phyloP scores from a whole-genome alignment of 2,329 filamentous ascomycete species.

The Plectosphaerella plurivora region DNA sequence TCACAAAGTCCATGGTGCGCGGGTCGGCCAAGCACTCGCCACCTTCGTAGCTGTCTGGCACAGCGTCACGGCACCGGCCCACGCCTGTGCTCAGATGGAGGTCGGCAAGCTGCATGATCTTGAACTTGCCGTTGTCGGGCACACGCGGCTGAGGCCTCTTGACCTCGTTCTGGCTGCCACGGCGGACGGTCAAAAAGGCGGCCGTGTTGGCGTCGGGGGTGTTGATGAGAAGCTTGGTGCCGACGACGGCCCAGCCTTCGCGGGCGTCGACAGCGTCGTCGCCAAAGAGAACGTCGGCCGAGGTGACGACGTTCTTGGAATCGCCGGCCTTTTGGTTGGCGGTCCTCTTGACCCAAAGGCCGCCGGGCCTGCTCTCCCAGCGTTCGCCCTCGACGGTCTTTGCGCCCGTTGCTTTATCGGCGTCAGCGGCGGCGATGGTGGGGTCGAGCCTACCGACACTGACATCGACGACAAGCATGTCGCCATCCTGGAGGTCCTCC shows the following conservation, averaged over 20 bases:
- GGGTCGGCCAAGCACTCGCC: slow-evolving; percentile 88
- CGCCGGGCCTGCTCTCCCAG: slow-evolving; percentile 75
- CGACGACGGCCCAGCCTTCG: slow-evolving; percentile 75
- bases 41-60: slow-evolving; percentile 67
- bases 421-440: slow-evolving; percentile 18
- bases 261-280: slow-evolving; percentile 88
- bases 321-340: slow-evolving; percentile 70
- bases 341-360: slow-evolving; percentile 78
- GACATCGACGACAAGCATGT: slow-evolving; percentile 77
- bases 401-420: slow-evolving; percentile 33
- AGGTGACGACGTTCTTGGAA: slow-evolving; percentile 69
- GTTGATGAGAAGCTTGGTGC: slow-evolving; percentile 69
- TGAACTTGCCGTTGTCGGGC: slow-evolving; percentile 86
- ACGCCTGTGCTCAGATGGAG: slow-evolving; percentile 88
- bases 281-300: slow-evolving; percentile 82
- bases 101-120: slow-evolving; percentile 96
- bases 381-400: slow-evolving; percentile 51
- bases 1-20: slow-evolving; percentile 85
- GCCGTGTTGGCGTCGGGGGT: slow-evolving; percentile 57
- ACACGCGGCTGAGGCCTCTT: slow-evolving; percentile 73
- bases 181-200: slow-evolving; percentile 72
- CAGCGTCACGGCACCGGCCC: slow-evolving; percentile 79
- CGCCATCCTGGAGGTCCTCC: slow-evolving; percentile 69
- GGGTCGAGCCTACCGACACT: slow-evolving; percentile 72
- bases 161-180: slow-evolving; percentile 60